Base-by-base conservation (phyloP, 768 basidiomycete genomes). In the Boletellus sp. region DNA sequence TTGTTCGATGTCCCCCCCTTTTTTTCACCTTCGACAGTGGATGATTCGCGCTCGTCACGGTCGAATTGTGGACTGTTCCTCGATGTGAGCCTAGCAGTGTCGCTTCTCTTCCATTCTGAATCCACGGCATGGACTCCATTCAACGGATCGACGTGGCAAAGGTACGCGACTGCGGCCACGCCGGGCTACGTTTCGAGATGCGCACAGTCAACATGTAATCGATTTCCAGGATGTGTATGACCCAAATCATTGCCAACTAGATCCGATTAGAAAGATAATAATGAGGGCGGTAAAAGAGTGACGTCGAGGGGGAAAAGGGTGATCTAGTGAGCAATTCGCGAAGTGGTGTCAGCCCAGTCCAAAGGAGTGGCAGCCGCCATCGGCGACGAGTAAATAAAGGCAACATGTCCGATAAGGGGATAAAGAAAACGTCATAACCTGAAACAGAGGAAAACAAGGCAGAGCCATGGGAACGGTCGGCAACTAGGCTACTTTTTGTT, bases 401-500 rank as follows among this genome's bases (percentile, higher is more conserved):
- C 8, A 53, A 51, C 40, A 17, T 19, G 58, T 66, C 54, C 58
- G 6, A 54, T 36, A 32, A 48, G 32, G 32, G 17, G 19, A 46
- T 13, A 23, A 38, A 35, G 36, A 23, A 48, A 41, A 6, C 4
- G 16, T 23, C 43, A 34, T 50, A 20, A 46, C 39, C 17, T 19
- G 35, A 47, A 33, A 35, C 9, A 47, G 15, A 47, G 15, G 31
- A 17, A 43, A 43, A 40, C 23, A 10, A 40, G 22, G 9, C 6
- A 34, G 42, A 19, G 31, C 22, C 28, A 10, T 20, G 36, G 28
- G 40, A 28, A 43, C 22, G 28, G 6, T n/a, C 24, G 10, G 20
- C 36, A 24, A 51, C 31, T 28, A 28, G 45, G 31, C 50, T 57
- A 57, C 40, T 76, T 75, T 45, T 70, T 65, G 39, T 63, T 71